Evolutionary conservation across 2,329 filamentous ascomycete species (phyloP).

Genomic region (Hypoxylon rubiginosum): DNA sequence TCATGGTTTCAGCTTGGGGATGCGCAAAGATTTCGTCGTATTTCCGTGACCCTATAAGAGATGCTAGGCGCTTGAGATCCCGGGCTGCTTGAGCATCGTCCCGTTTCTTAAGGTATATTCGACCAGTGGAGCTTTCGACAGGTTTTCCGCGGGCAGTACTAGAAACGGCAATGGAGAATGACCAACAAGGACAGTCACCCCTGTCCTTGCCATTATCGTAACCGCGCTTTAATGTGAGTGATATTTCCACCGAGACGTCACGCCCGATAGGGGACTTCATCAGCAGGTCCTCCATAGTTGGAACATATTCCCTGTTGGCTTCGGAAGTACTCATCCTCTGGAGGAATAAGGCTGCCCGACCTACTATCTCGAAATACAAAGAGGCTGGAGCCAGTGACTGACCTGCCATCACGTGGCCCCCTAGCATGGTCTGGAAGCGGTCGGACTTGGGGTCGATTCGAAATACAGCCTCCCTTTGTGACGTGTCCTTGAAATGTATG

Average conservation of each 20-base stretch:
- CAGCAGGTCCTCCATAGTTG: constrained; percentile 17
- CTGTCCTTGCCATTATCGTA: not conserved
- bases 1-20: constrained; percentile 49
- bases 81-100: constrained; percentile 35
- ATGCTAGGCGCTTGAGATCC: constrained; percentile 50
- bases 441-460: constrained; percentile 34
- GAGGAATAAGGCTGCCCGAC: constrained; percentile 1
- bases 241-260: constrained; percentile 27
- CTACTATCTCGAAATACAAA: constrained; percentile 5
- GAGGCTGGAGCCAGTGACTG: constrained; percentile 7
- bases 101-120: constrained; percentile 24
- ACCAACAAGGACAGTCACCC: constrained; percentile 21
- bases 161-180: constrained; percentile 31
- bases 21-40: constrained; percentile 43
- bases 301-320: constrained; percentile 14
- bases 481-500: constrained; percentile 5
- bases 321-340: constrained; percentile 49
- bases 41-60: constrained; percentile 48
- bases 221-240: constrained; percentile 22
- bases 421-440: constrained; percentile 6
- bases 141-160: not conserved
- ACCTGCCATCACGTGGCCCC: constrained; percentile 8
- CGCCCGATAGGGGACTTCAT: constrained; percentile 33
- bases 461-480: constrained; percentile 26
- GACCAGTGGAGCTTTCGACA: constrained; percentile 30